A percentile compares a stretch with the other conserved stretches of the same genome.
These are phyloP conservation scores for Globisporangium cystogenes DNA, from an alignment of 352 stramenopile genomes.

Conservation along the genomic window DNA sequence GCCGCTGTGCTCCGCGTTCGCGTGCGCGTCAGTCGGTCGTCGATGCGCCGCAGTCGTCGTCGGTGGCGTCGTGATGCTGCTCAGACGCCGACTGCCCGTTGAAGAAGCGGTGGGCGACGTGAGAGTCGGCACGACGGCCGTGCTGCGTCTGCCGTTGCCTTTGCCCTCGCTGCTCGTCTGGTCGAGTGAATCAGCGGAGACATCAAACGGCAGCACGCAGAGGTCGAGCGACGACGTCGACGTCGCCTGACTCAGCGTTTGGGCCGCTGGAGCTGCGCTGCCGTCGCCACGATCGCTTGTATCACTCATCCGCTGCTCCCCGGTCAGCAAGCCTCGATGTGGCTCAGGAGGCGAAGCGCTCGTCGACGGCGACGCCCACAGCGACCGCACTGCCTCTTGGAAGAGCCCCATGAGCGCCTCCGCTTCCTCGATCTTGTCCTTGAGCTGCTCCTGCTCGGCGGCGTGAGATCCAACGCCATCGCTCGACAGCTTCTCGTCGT, in stretches of 20 bases:
- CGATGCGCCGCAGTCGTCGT: neutral
- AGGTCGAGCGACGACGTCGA: slow-evolving; percentile 16
- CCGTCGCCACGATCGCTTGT: neutral
- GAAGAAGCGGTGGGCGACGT: neutral
- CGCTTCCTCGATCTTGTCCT: slow-evolving; percentile 8
- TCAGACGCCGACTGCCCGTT: neutral
- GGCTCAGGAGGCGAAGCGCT: neutral
- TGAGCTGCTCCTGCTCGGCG: neutral
- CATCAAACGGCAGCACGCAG: slow-evolving; percentile 9
- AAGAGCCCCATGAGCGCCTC: slow-evolving; percentile 4
- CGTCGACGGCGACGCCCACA: neutral
- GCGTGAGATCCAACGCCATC: neutral
- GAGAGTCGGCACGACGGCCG: neutral
- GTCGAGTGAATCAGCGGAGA: slow-evolving; percentile 3
- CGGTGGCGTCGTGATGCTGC: neutral
- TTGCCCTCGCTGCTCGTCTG: neutral
- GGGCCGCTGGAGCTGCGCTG: neutral
- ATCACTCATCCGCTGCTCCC: no score
- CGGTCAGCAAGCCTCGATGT: neutral
- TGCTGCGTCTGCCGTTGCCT: neutral
- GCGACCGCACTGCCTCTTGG: slow-evolving; percentile 4
- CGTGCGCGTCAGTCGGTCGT: neutral
- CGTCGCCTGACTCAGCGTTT: slow-evolving; percentile 9
- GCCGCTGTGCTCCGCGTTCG: neutral
- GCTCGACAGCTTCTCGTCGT: neutral